Base-by-base conservation (phyloP, 2,329 filamentous ascomycete genomes). In the Massarina eburnea region DNA sequence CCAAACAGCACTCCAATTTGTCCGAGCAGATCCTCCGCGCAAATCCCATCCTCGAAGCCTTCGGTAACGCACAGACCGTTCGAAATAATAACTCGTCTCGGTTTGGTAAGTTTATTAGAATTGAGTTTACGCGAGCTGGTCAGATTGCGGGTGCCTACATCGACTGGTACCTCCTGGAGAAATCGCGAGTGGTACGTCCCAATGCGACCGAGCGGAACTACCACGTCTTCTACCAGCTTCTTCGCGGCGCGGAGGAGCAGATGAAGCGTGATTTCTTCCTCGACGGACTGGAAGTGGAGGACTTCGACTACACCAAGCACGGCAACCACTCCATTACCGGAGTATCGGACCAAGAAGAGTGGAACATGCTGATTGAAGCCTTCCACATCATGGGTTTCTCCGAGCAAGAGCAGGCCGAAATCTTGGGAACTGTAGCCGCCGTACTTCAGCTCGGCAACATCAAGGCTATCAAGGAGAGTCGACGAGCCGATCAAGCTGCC, bases 61-160 rank as follows among this genome's bases (percentile, higher is more conserved):
- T 99, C 62, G 95, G 95, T 49, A 99, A 99, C 66, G 94, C 94
- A 1, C 95, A 99, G 68, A 99, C 94, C 0, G 90, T 99, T 22
- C 83, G 94, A 43, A 99, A 99, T 71, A 94, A 99, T 74, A 99
- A 99, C 68, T 99, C 94, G 0, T 99, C 94, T 4, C 85, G 94
- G 54, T 99, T 99, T 63, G 94, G 94, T 66, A 99, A 99, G 70
- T 99, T 99, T 64, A 99, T 99, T 66, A 83, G 95, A 39, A 99
- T 99, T 63, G 91, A 96, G 66, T 96, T 99, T 72, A 90, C 84
- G 26, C 81, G 88, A 19, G 82, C 82, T 27, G 95, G 95, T 21
- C 88, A 94, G 43, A 99, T 99, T 55, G 88, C 88, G 3, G 95
- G 95, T 27, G 94, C 94, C 18, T 96, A 91, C 73, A 97, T 99